Evolutionary conservation across 2,329 filamentous ascomycete genomes (phyloP), one percentile per base, ranked within the genome.

Genomic region (Fusarium kyushuense): DNA sequence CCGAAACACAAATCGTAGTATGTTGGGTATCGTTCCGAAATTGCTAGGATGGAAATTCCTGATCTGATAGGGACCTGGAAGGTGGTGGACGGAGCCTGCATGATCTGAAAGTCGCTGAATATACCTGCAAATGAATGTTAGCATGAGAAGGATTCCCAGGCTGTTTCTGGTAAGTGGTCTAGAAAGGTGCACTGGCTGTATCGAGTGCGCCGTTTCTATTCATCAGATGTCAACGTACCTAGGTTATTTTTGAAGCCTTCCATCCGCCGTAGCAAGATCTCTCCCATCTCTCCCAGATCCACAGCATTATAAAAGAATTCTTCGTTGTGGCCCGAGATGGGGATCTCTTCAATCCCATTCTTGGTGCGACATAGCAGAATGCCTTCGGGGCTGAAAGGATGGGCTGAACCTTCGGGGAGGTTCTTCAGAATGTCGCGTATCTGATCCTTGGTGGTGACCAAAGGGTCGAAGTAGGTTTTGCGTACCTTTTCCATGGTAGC

Each of bases 401-500:
- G 61, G 9, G 61, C 61, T 12, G 61, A 64, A 6, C 61, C 61
- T 6, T 42, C 27, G 17, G 53, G 52, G 4, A 64, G 14, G 16
- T 16, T 4, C 2, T 40, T 25, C 3, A 64, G 5, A 6, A 64
- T 17, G 3, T 47, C 33, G 7, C 29, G 14, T 14, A 64, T 58
- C 12, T 33, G 61, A 64, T 29, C 61, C 59, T 64, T 64, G n/a
- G 59, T 38, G 45, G 35, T 64, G 2, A 45, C 61, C 52, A 64
- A 25, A 41, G 61, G 61, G 35, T 64, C 45, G n/a, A 64, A 64
- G 12, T 58, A 64, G 1, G 61, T 64, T 35, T 64, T 64, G 14
- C 61, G 61, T 25, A 64, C 52, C 33, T 33, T 63, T 11, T 64
- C 61, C 61, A 64, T 64, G n/a, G n/a, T n/a, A n/a, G n/a, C n/a